These are phyloP conservation scores for Samsoniella hepiali DNA, from an alignment of 2,329 filamentous ascomycete species.

Conservation along the genomic window DNA sequence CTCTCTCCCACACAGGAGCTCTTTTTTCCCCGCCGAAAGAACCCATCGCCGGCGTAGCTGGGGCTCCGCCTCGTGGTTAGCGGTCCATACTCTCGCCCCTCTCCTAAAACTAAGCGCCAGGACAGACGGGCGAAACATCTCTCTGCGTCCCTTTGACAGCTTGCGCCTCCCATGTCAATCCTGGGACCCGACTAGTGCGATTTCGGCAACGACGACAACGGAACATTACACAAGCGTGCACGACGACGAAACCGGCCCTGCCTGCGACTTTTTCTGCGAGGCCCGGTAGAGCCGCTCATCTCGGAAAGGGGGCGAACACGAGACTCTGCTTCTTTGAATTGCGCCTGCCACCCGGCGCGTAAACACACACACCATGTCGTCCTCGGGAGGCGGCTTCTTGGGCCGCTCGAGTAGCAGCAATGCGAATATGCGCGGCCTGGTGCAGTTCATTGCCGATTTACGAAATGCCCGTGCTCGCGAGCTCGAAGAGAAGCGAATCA, in stretches of 20 bases:
- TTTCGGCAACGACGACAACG: neutral
- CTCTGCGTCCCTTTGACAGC: neutral
- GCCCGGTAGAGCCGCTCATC: neutral
- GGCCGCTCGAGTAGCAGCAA: conserved; percentile 63
- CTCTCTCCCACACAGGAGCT: neutral
- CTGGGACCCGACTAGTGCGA: conserved; percentile 6
- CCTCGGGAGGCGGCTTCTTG: conserved; percentile 58
- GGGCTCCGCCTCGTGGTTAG: neutral
- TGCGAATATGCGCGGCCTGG: conserved; percentile 75
- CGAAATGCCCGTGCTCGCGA: conserved; percentile 92
- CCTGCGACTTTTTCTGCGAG: neutral
- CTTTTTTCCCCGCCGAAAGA: neutral
- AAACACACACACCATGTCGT: conserved; percentile 46
- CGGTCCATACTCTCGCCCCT: conserved; percentile 1
- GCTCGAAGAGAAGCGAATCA: conserved; percentile 97
- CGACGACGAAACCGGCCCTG: neutral
- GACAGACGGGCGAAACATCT: neutral
- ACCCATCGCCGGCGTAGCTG: neutral
- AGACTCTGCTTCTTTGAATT: neutral
- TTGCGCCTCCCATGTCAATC: neutral
- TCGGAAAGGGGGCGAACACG: conserved; percentile 6
- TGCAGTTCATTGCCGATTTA: conserved; percentile 97
- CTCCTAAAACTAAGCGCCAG: conserved; percentile 5
- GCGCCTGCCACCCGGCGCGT: neutral
- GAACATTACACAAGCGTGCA: neutral